Evolutionary conservation across 148 eudicot genomes (phyloP).

Genomic region (Camellia japonica): DNA sequence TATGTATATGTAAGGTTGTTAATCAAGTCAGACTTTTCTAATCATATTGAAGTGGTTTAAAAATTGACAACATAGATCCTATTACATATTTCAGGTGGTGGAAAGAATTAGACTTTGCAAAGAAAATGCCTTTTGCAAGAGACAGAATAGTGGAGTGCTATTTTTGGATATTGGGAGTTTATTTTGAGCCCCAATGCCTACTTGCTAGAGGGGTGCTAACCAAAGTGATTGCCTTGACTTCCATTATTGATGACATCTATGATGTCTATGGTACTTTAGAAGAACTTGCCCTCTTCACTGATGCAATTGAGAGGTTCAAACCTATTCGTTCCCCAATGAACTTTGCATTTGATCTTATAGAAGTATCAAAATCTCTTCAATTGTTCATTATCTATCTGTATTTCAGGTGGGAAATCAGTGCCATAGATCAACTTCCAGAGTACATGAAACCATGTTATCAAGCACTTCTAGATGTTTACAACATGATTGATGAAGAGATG

Average conservation of each 20-base stretch:
- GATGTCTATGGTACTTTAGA: slow-evolving; percentile 31
- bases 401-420: no score
- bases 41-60: no score
- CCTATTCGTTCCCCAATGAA: not conserved
- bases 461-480: no score
- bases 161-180: slow-evolving; percentile 32
- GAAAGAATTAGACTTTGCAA: slow-evolving; percentile 21
- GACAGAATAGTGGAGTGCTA: slow-evolving; percentile 43
- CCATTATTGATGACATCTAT: slow-evolving; percentile 37
- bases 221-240: slow-evolving; percentile 16
- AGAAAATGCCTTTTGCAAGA: slow-evolving; percentile 29
- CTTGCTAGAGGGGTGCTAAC: slow-evolving; percentile 19
- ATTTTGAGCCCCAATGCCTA: slow-evolving; percentile 33
- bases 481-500: no score
- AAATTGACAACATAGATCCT: no score
- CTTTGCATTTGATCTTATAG: not conserved
- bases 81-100: slow-evolving; percentile 43
- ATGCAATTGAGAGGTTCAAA: slow-evolving; percentile 45
- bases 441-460: no score
- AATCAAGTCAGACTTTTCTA: no score
- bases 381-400: no score
- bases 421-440: no score
- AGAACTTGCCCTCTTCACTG: slow-evolving; percentile 33
- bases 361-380: no score
- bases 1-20: slow-evolving; percentile 24